Evolutionary conservation across 1,284 basidiomycete genomes (phyloP).

Genomic region (Sanguinoderma infundibulare): DNA sequence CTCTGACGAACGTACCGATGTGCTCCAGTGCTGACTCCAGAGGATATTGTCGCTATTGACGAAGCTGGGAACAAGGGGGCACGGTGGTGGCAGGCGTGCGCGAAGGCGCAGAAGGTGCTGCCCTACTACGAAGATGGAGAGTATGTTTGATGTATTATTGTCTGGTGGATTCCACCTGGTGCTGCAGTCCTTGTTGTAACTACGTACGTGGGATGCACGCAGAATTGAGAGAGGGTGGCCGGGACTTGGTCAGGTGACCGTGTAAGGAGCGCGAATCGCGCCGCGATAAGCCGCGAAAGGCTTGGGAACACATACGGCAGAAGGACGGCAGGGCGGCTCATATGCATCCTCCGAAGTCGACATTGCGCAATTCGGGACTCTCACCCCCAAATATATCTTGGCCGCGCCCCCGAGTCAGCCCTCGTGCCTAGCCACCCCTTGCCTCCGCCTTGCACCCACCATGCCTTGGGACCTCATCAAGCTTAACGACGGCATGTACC

Average conservation of each 20-base stretch:
- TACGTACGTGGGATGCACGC: no score
- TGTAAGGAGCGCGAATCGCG: neutral
- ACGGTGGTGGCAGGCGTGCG: slow-evolving; percentile 2
- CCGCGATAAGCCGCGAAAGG: neutral
- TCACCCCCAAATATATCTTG: slow-evolving; percentile 7
- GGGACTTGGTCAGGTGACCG: neutral
- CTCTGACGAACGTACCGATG: no score
- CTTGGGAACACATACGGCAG: no score
- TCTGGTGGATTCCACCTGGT: no score
- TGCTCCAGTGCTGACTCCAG: slow-evolving; percentile 38
- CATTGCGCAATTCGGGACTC: slow-evolving; percentile 12
- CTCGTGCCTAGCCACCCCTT: neutral
- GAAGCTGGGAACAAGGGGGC: slow-evolving; percentile 42
- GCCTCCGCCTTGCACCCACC: slow-evolving; percentile 9
- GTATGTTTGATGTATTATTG: neutral
- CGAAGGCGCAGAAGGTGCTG: neutral
- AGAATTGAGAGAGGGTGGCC: no score
- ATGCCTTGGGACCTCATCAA: slow-evolving; percentile 55
- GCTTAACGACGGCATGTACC: slow-evolving; percentile 59
- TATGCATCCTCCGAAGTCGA: neutral
- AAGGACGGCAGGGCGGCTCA: no score
- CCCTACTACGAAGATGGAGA: neutral
- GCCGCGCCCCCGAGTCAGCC: neutral
- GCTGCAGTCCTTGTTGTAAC: no score
- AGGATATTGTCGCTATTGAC: slow-evolving; percentile 49